A percentile compares a stretch with the other conserved stretches of the same genome.
phyloP scores from a whole-genome alignment of 176 grass and related monocot genomes.

The Lolium rigidum region DNA sequence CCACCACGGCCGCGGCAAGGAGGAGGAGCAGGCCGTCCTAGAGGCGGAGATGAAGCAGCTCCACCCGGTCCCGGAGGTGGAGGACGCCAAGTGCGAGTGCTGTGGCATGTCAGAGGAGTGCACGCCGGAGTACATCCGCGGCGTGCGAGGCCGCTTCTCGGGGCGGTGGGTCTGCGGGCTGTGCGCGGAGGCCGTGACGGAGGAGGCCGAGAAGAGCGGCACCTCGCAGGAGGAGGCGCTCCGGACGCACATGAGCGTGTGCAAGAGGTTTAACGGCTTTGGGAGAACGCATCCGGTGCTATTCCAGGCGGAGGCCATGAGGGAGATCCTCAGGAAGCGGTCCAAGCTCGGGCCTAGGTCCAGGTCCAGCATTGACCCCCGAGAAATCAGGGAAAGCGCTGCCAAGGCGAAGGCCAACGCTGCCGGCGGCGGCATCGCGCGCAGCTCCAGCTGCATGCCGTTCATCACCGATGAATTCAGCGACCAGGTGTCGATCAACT shows the following conservation, averaged over 20 bases:
- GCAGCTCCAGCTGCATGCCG: constrained; percentile 93
- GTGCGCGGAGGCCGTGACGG: constrained; percentile 65
- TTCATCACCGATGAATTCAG: constrained; percentile 63
- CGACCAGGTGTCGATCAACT: not conserved
- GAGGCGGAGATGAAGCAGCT: constrained; percentile 29
- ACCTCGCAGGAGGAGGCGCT: constrained; percentile 56
- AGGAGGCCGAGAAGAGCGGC: constrained; percentile 65
- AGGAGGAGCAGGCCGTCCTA: not conserved
- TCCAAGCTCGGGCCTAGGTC: constrained; percentile 61
- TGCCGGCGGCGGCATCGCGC: constrained; percentile 27
- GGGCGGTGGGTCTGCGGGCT: constrained; percentile 86
- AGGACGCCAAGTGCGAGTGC: constrained; percentile 86
- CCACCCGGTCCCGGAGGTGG: constrained; percentile 54
- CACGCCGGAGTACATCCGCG: constrained; percentile 77
- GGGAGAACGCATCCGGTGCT: constrained; percentile 79
- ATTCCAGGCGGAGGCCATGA: constrained; percentile 89
- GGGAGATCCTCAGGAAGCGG: constrained; percentile 79
- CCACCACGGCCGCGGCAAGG: constrained; percentile 35
- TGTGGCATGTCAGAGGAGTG: constrained; percentile 96
- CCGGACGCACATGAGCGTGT: constrained; percentile 62
- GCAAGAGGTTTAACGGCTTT: constrained; percentile 76
- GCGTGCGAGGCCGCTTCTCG: constrained; percentile 67
- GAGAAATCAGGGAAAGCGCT: constrained; percentile 39
- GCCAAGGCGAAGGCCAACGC: not conserved
- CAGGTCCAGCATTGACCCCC: constrained; percentile 57